Base-by-base conservation (phyloP, 192 early-diverging fungal species). In the Podila verticillata region DNA sequence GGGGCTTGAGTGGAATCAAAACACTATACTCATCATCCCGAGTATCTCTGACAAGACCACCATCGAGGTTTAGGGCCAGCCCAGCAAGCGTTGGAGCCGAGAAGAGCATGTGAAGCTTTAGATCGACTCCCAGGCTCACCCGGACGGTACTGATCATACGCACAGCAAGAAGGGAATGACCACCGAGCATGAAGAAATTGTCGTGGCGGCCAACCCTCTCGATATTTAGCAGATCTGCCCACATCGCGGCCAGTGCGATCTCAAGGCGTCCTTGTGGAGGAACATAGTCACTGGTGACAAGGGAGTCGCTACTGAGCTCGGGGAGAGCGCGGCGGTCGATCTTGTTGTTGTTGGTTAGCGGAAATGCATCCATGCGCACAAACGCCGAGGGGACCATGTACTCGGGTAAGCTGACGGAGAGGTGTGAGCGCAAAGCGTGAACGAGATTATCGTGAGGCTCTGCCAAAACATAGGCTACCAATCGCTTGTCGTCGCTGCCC, bases 391-490 rank as follows among this genome's bases (percentile, higher is more conserved):
- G 56, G 22, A 57, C 19, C 56, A 57, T 57, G 24, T 57, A 57
- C 22, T 57, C 56, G 20, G 56, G 56, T 19, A 57, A 57, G 4
- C 3, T 26, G 24, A 19, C 56, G 0, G 28, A 2, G 7, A 57
- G 56, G 22, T n/a, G 28, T n/a, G 20, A 4, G 10, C 36, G 36
- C 36, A 39, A 6, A 0, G 12, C 1, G 5, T 64, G 48, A 15
- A 39, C 73, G 15, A 67, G 39, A 3, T 63, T 59, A 24, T 35
- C 26, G 36, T 15, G 54, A 85, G 26, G 86, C 1, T 22, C 15
- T 0, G 66, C n/a, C 3, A 68, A 84, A 68, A 91, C 83, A 73
- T 91, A 93, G 60, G 83, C 82, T 8, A 91, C 87, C 20, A 91
- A 77, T 3, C 81, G 85, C 61, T 89, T 80, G 60, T 92, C 87